A percentile compares a stretch with the other conserved stretches of the same genome.
Conservation (phyloP, 768 basidiomycete species). For the Exsudoporus frostii region DNA sequence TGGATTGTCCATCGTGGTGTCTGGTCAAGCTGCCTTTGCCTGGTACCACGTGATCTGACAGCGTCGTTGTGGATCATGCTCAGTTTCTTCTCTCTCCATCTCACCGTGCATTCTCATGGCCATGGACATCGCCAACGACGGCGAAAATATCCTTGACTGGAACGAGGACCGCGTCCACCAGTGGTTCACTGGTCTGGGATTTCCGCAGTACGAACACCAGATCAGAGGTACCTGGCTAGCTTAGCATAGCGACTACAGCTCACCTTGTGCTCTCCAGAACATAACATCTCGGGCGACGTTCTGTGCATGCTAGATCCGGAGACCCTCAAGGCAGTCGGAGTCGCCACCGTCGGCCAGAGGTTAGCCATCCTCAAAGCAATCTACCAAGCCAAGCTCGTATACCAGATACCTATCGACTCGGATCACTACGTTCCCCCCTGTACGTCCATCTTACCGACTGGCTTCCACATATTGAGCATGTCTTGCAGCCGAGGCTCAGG, state of each 20-base stretch:
- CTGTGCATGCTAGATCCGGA: slow-evolving; percentile 83
- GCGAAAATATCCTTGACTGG: slow-evolving; percentile 55
- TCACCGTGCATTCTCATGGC: slow-evolving; percentile 11
- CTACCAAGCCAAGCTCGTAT: slow-evolving; percentile 82
- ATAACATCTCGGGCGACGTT: slow-evolving; percentile 89
- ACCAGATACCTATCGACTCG: slow-evolving; percentile 78
- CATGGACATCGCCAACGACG: slow-evolving; percentile 29
- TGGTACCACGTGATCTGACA: slow-evolving; percentile 17
- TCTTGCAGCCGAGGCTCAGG: slow-evolving; percentile 54
- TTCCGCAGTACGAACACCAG: slow-evolving; percentile 79
- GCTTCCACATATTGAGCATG: background rate
- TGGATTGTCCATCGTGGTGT: slow-evolving; percentile 61
- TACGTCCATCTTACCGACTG: slow-evolving; percentile 37
- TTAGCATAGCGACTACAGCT: background rate
- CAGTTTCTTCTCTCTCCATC: slow-evolving; percentile 2
- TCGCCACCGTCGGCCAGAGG: slow-evolving; percentile 88
- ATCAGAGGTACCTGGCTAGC: slow-evolving; percentile 56
- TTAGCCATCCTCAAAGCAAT: slow-evolving; percentile 89
- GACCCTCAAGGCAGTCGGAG: slow-evolving; percentile 79
- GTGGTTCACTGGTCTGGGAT: slow-evolving; percentile 77
- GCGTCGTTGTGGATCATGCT: background rate
- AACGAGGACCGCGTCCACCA: slow-evolving; percentile 72
- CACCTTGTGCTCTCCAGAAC: slow-evolving; percentile 49
- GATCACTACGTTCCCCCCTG: slow-evolving; percentile 89
- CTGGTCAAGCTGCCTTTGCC: background rate